Conservation (phyloP, 768 basidiomycete genomes). For the Calocybe cyanea region DNA sequence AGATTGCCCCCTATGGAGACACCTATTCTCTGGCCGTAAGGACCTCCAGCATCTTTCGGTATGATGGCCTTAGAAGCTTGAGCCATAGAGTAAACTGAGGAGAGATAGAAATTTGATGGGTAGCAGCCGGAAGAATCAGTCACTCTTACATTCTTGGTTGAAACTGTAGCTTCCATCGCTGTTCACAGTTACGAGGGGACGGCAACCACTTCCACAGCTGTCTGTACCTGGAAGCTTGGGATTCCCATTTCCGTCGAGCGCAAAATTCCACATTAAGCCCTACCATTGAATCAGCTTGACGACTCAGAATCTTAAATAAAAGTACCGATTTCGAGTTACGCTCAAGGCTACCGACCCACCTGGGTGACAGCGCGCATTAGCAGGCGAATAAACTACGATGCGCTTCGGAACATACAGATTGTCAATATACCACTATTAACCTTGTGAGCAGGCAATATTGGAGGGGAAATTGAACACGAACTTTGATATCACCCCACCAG, state of each 20-base stretch:
- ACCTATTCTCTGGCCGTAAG: slow-evolving; percentile 65
- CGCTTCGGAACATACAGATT: slow-evolving; percentile 15
- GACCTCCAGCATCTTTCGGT: slow-evolving; percentile 64
- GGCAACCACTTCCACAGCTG: slow-evolving; percentile 65
- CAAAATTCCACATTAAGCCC: slow-evolving; percentile 71
- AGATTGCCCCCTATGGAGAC: slow-evolving; percentile 55
- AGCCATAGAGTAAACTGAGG: slow-evolving; percentile 64
- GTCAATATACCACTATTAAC: slow-evolving; percentile 22
- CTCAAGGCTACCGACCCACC: slow-evolving; percentile 22
- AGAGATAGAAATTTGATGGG: background rate
- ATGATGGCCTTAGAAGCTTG: slow-evolving; percentile 72
- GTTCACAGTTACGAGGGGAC: slow-evolving; percentile 65
- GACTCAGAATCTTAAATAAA: background rate
- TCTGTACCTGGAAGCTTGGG: slow-evolving; percentile 62
- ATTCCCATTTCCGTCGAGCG: slow-evolving; percentile 56
- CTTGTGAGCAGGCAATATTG: background rate
- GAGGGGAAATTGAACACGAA: slow-evolving; percentile 17
- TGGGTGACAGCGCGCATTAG: background rate
- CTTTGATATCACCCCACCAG: slow-evolving; percentile 83
- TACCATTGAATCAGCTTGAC: background rate
- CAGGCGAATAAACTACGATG: background rate
- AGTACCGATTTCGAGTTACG: slow-evolving; percentile 16
- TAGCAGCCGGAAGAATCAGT: slow-evolving; percentile 1
- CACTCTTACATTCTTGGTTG: slow-evolving; percentile 76
- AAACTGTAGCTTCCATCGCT: slow-evolving; percentile 56